A percentile compares a stretch with the other conserved stretches of the same genome.
Conservation (phyloP, 1,139 yeast genomes). For the Hyphopichia buzzinii region DNA sequence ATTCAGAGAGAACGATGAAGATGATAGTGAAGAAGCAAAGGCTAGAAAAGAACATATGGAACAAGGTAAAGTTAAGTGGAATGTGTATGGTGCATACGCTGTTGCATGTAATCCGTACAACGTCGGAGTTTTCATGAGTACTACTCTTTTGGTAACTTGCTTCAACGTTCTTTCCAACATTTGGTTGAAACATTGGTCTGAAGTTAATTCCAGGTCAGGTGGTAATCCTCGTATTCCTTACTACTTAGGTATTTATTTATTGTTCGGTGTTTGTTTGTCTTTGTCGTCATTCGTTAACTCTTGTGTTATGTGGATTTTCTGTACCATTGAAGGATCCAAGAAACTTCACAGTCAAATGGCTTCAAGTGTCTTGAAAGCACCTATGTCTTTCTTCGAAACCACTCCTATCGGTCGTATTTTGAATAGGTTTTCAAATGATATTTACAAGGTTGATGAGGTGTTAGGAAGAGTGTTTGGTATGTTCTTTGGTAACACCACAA, state of each 20-base stretch:
- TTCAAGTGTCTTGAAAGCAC: constrained; percentile 77
- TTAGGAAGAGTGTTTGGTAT: constrained; percentile 81
- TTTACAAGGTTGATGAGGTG: constrained; percentile 86
- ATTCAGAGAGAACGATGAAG: constrained; percentile 34
- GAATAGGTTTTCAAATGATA: constrained; percentile 92
- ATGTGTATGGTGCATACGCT: constrained; percentile 79
- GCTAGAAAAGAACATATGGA: constrained; percentile 74
- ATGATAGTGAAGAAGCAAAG: constrained; percentile 42
- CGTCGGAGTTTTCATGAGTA: constrained; percentile 54
- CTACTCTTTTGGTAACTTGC: constrained; percentile 52
- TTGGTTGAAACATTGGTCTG: constrained; percentile 98
- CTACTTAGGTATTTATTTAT: constrained; percentile 75
- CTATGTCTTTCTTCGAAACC: constrained; percentile 96
- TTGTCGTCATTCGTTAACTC: constrained; percentile 65
- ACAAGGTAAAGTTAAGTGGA: constrained; percentile 93
- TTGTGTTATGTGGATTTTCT: constrained; percentile 73
- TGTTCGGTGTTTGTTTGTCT: constrained; percentile 64
- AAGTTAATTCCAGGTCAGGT: constrained; percentile 68
- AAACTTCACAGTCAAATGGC: constrained; percentile 81
- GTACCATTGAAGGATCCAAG: constrained; percentile 81
- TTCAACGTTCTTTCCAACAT: constrained; percentile 59
- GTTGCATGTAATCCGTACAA: constrained; percentile 79
- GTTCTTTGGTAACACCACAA: constrained; percentile 71
- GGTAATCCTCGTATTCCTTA: constrained; percentile 66
- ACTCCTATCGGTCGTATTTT: constrained; percentile 94